phyloP scores from a whole-genome alignment of 805 yeast genomes.

The Kodamaea hsintzibuensis region DNA sequence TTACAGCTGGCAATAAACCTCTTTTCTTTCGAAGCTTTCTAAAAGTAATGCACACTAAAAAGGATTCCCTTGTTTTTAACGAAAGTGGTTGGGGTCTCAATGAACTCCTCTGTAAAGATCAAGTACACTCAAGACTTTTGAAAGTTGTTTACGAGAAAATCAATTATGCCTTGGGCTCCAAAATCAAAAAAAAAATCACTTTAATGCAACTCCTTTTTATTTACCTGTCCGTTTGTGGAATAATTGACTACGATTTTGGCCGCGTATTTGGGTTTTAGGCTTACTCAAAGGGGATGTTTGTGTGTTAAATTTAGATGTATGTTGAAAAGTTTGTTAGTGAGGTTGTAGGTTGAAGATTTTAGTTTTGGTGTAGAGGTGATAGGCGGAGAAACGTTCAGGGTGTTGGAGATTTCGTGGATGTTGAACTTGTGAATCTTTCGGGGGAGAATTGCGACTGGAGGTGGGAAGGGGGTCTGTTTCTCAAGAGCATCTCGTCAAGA shows the following conservation, averaged over 20 bases:
- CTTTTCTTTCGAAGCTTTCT: too few relatives aligned
- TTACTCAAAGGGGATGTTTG: neutral
- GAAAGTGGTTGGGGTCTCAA: too few relatives aligned
- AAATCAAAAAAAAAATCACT: neutral
- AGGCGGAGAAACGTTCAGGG: neutral
- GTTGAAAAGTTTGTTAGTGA: neutral
- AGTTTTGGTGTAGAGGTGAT: neutral
- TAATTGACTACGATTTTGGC: slow-evolving; percentile 3
- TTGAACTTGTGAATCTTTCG: neutral
- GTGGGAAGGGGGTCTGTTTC: neutral
- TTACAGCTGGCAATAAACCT: neutral
- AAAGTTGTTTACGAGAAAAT: neutral
- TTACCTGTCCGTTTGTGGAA: slow-evolving; percentile 6
- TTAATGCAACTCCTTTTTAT: neutral
- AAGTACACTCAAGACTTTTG: neutral
- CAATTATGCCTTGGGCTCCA: neutral
- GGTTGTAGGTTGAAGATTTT: neutral
- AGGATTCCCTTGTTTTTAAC: too few relatives aligned
- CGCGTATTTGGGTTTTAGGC: neutral
- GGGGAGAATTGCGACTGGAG: neutral
- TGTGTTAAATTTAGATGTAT: neutral
- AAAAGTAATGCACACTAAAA: too few relatives aligned
- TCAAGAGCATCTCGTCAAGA: neutral
- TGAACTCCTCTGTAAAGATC: neutral
- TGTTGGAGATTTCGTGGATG: neutral